phyloP scores from a whole-genome alignment of 1,284 basidiomycete genomes.

The Cystobasidiaceae sp. region DNA sequence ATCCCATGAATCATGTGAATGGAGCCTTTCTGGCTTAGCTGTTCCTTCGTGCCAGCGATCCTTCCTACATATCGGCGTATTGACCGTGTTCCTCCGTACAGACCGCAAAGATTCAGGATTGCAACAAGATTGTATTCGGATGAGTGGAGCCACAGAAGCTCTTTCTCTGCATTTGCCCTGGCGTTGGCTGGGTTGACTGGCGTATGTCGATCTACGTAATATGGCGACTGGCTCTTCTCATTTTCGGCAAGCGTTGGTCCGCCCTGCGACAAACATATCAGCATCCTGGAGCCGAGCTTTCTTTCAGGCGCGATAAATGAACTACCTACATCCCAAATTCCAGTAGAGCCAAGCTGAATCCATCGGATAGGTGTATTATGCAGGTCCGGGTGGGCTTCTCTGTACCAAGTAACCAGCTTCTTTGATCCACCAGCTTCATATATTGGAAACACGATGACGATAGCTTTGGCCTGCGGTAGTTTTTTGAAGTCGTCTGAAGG shows the following conservation, averaged over 20 bases:
- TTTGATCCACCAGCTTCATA: slow-evolving; percentile 51
- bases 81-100: slow-evolving; percentile 57
- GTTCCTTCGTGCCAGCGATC: slow-evolving; percentile 57
- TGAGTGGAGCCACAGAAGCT: slow-evolving; percentile 53
- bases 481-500: slow-evolving; percentile 48
- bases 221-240: slow-evolving; percentile 21
- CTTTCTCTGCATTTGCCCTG: slow-evolving; percentile 55
- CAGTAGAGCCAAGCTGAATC: slow-evolving; percentile 59
- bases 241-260: slow-evolving; percentile 39
- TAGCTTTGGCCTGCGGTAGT: slow-evolving; percentile 57
- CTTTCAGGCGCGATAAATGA: background rate
- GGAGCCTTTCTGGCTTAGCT: slow-evolving; percentile 53
- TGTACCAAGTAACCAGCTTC: slow-evolving; percentile 46
- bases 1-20: slow-evolving; percentile 53
- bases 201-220: slow-evolving; percentile 57
- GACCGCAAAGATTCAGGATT: slow-evolving; percentile 58
- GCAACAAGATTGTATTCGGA: slow-evolving; percentile 48
- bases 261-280: slow-evolving; percentile 34
- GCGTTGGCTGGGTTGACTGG: slow-evolving; percentile 48
- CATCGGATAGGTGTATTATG: slow-evolving; percentile 47
- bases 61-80: slow-evolving; percentile 54
- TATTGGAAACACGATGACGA: slow-evolving; percentile 63
- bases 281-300: background rate
- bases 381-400: slow-evolving; percentile 31
- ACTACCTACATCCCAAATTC: slow-evolving; percentile 58